phyloP scores from a whole-genome alignment of 2,329 filamentous ascomycete species.

The Teratosphaeria epicoccoides region DNA sequence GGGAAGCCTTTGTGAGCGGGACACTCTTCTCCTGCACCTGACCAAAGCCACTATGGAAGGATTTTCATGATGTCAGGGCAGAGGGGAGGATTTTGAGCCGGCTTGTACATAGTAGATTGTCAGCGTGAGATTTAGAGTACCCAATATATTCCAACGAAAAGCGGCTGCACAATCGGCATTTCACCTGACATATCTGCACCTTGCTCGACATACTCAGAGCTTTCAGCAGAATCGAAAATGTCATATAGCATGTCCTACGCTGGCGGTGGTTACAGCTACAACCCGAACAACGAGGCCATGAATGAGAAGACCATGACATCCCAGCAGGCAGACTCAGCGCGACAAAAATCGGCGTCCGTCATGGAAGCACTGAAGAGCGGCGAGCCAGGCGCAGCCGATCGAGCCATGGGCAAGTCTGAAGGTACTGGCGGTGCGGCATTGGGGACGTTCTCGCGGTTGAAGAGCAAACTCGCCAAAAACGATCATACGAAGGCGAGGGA shows the following conservation, averaged over 20 bases:
- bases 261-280: conserved; percentile 7
- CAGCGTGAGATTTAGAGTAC: too few species aligned
- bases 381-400: conserved; percentile 16
- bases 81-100: too few species aligned
- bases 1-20: too few species aligned
- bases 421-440: neutral
- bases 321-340: conserved; percentile 14
- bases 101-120: too few species aligned
- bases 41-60: too few species aligned
- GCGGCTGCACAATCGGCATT: too few species aligned
- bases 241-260: neutral
- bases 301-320: conserved; percentile 15
- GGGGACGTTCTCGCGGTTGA: neutral
- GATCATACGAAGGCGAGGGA: neutral
- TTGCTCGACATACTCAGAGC: too few species aligned
- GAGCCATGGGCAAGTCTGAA: conserved; percentile 10
- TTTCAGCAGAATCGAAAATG: too few species aligned
- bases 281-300: conserved; percentile 16
- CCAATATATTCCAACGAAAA: too few species aligned
- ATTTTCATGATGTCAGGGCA: too few species aligned
- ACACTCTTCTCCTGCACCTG: too few species aligned
- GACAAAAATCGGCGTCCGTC: conserved; percentile 13
- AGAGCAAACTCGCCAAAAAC: neutral
- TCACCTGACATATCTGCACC: too few species aligned
- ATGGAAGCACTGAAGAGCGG: conserved; percentile 19